Conservation (phyloP, 2,329 filamentous ascomycete species). For the Truncatella angustata region DNA sequence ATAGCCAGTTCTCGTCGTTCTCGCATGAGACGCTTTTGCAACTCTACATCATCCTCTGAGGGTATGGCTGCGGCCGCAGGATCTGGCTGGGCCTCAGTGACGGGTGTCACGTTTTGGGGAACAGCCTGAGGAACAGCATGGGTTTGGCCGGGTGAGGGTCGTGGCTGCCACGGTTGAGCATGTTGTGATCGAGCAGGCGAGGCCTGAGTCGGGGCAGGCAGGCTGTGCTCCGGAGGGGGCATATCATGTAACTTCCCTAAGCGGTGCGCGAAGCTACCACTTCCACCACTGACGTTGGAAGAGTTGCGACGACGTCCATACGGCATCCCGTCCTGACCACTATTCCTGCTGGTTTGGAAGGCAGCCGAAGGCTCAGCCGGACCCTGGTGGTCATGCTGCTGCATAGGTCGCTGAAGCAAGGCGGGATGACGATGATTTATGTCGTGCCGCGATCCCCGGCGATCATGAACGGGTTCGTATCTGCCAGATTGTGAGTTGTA, state of each 20-base stretch:
- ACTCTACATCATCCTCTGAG: slow-evolving; percentile 56
- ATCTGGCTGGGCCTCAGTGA: slow-evolving; percentile 15
- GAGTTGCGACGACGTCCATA: slow-evolving; percentile 80
- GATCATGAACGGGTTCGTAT: slow-evolving; percentile 84
- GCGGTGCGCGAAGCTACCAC: slow-evolving; percentile 66
- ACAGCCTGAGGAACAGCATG: slow-evolving; percentile 41
- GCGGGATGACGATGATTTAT: slow-evolving; percentile 64
- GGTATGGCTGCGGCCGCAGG: slow-evolving; percentile 31
- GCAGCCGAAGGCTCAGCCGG: slow-evolving; percentile 82
- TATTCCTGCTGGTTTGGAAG: slow-evolving; percentile 76
- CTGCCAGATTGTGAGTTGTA: slow-evolving; percentile 95
- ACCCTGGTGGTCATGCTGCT: slow-evolving; percentile 57
- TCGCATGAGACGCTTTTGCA: slow-evolving; percentile 70
- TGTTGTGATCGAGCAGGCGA: slow-evolving; percentile 34
- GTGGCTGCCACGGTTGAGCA: slow-evolving; percentile 38
- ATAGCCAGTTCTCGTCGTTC: slow-evolving; percentile 68
- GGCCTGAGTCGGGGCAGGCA: slow-evolving; percentile 38
- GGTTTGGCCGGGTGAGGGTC: slow-evolving; percentile 41
- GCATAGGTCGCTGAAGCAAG: slow-evolving; percentile 71
- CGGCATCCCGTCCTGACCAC: slow-evolving; percentile 57
- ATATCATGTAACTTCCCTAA: slow-evolving; percentile 43
- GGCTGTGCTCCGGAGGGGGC: slow-evolving; percentile 38
- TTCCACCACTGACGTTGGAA: slow-evolving; percentile 87
- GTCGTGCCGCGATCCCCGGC: slow-evolving; percentile 70
- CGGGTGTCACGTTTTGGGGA: slow-evolving; percentile 36